Evolutionary conservation across 495 filamentous ascomycete species (phyloP).

Genomic region (Letharia lupina): DNA sequence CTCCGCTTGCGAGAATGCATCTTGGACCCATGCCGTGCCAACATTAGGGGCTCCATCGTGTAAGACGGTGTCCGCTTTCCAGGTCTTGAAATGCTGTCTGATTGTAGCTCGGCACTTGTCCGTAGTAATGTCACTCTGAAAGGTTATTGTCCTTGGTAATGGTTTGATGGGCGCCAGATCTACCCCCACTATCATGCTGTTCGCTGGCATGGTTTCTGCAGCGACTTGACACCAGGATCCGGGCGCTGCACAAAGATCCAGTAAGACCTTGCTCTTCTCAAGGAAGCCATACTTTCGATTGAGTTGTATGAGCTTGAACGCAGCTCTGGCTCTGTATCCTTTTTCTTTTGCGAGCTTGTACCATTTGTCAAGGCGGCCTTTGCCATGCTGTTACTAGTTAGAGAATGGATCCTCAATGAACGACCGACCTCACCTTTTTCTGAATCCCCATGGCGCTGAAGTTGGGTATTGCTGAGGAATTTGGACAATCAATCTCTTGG

Average conservation of each 20-base stretch:
- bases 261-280: constrained; percentile 86
- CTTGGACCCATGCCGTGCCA: constrained; percentile 95
- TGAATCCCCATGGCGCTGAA: constrained; percentile 74
- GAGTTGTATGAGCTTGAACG: constrained; percentile 96
- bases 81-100: constrained; percentile 82
- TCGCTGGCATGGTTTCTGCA: constrained; percentile 84
- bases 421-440: constrained; percentile 60
- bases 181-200: constrained; percentile 87
- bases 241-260: constrained; percentile 96
- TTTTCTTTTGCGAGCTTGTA: constrained; percentile 95
- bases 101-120: constrained; percentile 95
- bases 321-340: constrained; percentile 90
- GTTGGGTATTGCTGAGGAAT: background rate
- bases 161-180: constrained; percentile 94
- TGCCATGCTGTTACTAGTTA: constrained; percentile 59
- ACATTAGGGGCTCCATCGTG: constrained; percentile 98
- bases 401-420: constrained; percentile 19
- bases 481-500: no score
- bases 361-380: constrained; percentile 99
- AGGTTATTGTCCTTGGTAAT: constrained; percentile 84
- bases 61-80: constrained; percentile 95
- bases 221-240: constrained; percentile 99
- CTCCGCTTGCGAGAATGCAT: constrained; percentile 96
- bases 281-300: constrained; percentile 99
- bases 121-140: constrained; percentile 97